These are phyloP conservation scores for Melanogaster broomeanus DNA, from an alignment of 768 basidiomycete genomes.

Conservation along the genomic window DNA sequence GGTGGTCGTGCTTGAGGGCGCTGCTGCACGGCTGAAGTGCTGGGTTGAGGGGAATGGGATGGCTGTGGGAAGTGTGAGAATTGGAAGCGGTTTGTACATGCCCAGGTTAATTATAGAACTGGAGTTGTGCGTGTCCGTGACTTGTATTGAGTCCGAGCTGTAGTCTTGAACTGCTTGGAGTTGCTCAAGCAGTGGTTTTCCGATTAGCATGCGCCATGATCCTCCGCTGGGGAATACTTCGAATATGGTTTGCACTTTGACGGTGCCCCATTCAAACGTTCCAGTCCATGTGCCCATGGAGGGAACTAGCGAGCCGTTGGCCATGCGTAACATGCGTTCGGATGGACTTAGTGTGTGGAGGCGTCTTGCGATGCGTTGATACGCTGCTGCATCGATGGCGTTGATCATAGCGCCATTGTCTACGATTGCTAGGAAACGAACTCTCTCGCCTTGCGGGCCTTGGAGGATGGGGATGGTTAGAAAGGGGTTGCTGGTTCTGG, in stretches of 20 bases:
- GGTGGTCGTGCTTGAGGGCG: background rate
- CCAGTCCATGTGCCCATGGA: background rate
- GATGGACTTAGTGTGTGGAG: background rate
- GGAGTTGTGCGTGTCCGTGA: background rate
- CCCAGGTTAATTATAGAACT: background rate
- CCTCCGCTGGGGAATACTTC: constrained; percentile 26
- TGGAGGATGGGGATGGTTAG: background rate
- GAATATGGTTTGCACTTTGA: constrained; percentile 3
- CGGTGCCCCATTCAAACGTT: constrained; percentile 10
- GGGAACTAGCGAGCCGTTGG: background rate
- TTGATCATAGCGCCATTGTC: constrained; percentile 21
- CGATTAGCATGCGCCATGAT: constrained; percentile 14
- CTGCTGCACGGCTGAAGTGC: background rate
- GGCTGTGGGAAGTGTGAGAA: background rate
- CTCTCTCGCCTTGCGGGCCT: constrained; percentile 14
- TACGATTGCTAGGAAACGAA: constrained; percentile 1
- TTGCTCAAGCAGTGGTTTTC: constrained; percentile 16
- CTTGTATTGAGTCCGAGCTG: background rate
- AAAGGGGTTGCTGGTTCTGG: no score
- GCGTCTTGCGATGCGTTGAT: no score
- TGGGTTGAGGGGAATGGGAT: background rate
- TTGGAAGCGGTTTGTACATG: background rate
- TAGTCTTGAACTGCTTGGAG: constrained; percentile 18
- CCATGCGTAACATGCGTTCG: background rate
- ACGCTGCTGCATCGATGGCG: constrained; percentile 9